phyloP scores from a whole-genome alignment of 2,329 filamentous ascomycete species.

The Colletotrichum agaves region DNA sequence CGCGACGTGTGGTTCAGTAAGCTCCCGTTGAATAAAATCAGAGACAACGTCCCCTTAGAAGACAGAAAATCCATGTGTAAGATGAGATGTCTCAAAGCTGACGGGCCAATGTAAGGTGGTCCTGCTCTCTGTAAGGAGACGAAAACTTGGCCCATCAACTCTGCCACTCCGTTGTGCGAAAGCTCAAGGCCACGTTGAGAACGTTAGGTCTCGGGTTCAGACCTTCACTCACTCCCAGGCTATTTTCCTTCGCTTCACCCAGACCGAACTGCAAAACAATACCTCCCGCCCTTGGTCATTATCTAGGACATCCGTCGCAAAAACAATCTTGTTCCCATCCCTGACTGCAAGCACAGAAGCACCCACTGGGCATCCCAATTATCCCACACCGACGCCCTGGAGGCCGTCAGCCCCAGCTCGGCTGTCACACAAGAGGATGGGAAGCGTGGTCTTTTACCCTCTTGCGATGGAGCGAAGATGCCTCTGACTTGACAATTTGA shows the following conservation, averaged over 20 bases:
- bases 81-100: neutral
- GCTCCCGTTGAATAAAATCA: neutral
- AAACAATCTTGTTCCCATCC: too few relatives aligned
- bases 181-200: neutral
- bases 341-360: too few relatives aligned
- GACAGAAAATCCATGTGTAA: neutral
- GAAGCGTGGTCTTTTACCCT: too few relatives aligned
- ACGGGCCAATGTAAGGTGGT: neutral
- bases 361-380: too few relatives aligned
- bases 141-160: neutral
- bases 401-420: too few relatives aligned
- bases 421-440: too few relatives aligned
- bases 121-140: neutral
- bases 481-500: too few relatives aligned
- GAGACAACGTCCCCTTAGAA: conserved; percentile 1
- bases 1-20: neutral
- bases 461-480: too few relatives aligned
- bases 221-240: neutral
- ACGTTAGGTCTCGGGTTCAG: neutral
- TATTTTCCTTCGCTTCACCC: neutral
- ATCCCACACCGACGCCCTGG: too few relatives aligned
- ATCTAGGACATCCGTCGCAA: too few relatives aligned
- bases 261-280: too few relatives aligned
- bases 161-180: neutral
- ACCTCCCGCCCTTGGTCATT: too few relatives aligned